These are phyloP conservation scores for Kodamaea neixiangensis DNA, from an alignment of 805 yeast species.

Conservation along the genomic window DNA sequence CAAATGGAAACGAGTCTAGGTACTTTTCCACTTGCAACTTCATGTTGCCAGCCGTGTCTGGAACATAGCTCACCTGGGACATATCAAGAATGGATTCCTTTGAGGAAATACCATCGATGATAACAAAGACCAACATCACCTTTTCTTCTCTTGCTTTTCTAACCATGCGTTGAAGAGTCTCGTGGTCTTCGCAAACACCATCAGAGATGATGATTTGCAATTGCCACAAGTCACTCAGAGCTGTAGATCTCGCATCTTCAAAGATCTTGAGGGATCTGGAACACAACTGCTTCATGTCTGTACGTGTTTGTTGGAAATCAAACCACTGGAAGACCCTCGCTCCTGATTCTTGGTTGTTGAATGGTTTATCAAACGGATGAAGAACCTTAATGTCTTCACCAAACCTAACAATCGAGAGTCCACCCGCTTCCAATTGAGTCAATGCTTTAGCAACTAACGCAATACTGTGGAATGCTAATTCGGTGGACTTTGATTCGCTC, in stretches of 20 bases:
- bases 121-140: slow-evolving; percentile 92
- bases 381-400: slow-evolving; percentile 84
- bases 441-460: slow-evolving; percentile 92
- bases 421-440: slow-evolving; percentile 93
- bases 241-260: slow-evolving; percentile 52
- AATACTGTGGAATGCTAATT: slow-evolving; percentile 90
- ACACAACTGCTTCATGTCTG: slow-evolving; percentile 79
- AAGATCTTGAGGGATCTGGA: slow-evolving; percentile 72
- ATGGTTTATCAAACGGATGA: slow-evolving; percentile 86
- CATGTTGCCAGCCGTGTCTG: slow-evolving; percentile 67
- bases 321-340: slow-evolving; percentile 83
- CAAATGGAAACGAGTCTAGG: slow-evolving; percentile 94
- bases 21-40: slow-evolving; percentile 78
- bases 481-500: slow-evolving; percentile 90
- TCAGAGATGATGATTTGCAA: slow-evolving; percentile 90
- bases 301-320: slow-evolving; percentile 83
- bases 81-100: slow-evolving; percentile 89
- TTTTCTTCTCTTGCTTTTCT: slow-evolving; percentile 89
- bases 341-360: slow-evolving; percentile 75
- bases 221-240: slow-evolving; percentile 79
- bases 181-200: slow-evolving; percentile 97
- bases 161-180: slow-evolving; percentile 74
- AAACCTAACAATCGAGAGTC: slow-evolving; percentile 83
- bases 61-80: slow-evolving; percentile 86
- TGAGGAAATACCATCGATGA: slow-evolving; percentile 85